Percentiles rank a stretch among this genome's conserved stretches.
These are phyloP conservation scores for Diutina pseudorugosa DNA, from an alignment of 1,139 yeast genomes.

Conservation along the genomic window DNA sequence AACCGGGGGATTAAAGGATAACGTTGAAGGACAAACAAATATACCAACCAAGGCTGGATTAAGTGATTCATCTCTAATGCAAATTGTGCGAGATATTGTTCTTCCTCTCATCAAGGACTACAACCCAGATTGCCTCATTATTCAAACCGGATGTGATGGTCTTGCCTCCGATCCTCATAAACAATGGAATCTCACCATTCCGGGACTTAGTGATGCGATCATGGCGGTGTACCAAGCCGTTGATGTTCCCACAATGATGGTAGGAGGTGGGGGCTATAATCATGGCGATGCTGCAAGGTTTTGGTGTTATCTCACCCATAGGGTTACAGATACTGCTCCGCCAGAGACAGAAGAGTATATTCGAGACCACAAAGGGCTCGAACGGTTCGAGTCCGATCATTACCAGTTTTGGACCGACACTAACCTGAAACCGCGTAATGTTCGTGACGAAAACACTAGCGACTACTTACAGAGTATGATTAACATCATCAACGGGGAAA, in stretches of 20 bases:
- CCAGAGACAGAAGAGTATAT: conserved; percentile 13
- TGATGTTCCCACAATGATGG: conserved; percentile 25
- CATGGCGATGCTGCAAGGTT: conserved; percentile 51
- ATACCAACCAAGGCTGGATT: conserved; percentile 50
- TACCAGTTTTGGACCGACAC: conserved; percentile 37
- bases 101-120: conserved; percentile 26
- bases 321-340: conserved; percentile 11
- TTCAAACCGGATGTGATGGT: conserved; percentile 71
- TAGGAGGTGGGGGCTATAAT: conserved; percentile 78
- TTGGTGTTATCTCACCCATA: conserved; percentile 46
- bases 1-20: conserved; percentile 33
- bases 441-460: not conserved
- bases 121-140: conserved; percentile 41
- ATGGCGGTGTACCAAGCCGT: conserved; percentile 16
- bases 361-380: conserved; percentile 41
- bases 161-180: conserved; percentile 39
- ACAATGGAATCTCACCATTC: conserved; percentile 59
- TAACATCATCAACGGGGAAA: no score
- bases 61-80: conserved; percentile 27
- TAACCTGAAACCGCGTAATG: conserved; percentile 11
- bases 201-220: conserved; percentile 33
- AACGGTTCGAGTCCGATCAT: conserved; percentile 33
- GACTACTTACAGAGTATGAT: not conserved
- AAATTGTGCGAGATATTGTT: conserved; percentile 29
- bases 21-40: conserved; percentile 29